Base-by-base conservation (phyloP, 352 stramenopile species). In the Phytophthora pini region DNA sequence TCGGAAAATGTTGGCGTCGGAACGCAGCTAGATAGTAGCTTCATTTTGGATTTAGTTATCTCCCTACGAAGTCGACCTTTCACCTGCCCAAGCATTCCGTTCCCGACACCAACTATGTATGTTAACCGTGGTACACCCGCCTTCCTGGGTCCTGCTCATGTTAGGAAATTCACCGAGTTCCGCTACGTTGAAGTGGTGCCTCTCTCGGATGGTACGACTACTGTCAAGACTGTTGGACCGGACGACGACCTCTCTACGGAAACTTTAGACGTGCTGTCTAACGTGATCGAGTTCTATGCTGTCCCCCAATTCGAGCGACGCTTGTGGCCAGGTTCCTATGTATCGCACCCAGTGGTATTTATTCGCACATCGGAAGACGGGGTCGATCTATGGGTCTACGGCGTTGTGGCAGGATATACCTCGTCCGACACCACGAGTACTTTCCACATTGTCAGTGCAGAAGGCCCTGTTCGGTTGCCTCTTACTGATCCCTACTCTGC, bases 331-430 rank as follows among this genome's bases (percentile, higher is more conserved):
- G 43, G 54, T 52, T 17, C 54, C 1, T 53, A 22, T 11, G 11
- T 61, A 1, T 31, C 54, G 3, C 54, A 53, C 8, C 43, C 54
- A 12, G 41, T 61, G 3, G 54, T 41, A 8, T 61, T 61, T 17
- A 8, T 24, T 12, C 24, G 43, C 5, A 61, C 31, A 10, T 61
- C 43, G 10, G 4, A 22, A 1, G 43, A 53, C 11, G 43, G 54
- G 5, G 24, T 61, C 11, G 31, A 61, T 13, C 29, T 47, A 8
- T 61, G 54, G 54, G 5, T n/a, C 5, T 61, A 61, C 22, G 43
- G 43, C 1, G 43, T 53, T 1, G 32, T 61, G 9, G 53, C 41
- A 5, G 54, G 54, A 0, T 61, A 61, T 10, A 40, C 31, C 17
- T 36, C 32, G 3, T 36, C 54, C 4, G 54, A 29, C 8, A 24